Evolutionary conservation across 192 early-diverging fungal genomes (phyloP), one percentile per base, ranked within the genome.

Genomic region (Lunasporangiospora selenospora): DNA sequence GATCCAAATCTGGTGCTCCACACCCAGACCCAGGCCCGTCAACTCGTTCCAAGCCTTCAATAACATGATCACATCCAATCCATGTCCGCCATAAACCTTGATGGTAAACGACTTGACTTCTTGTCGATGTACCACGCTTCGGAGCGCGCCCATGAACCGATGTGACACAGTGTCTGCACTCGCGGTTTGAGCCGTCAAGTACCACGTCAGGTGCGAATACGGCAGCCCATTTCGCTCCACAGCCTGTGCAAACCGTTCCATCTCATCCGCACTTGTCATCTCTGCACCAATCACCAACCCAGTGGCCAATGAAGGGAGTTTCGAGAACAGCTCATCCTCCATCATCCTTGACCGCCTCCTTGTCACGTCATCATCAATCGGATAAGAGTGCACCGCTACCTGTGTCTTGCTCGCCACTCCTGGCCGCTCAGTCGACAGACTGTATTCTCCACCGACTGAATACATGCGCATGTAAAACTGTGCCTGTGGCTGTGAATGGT

Each of bases 21-120:
- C 27, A 9, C 48, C 58, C 3, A 61, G 18, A 5, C 31, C 29
- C 47, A 61, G 49, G 0, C 58, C 58, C 16, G 58, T 61, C 36
- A 61, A 19, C 11, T 51, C 26, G 18, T 61, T 51, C 58, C 58
- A 61, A 18, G 10, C 15, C 21, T 61, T 36, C 8, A 61, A 29
- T 18, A 61, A 23, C 23, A 30, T 61, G 21, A 33, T 15, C 21
- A 61, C 42, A 16, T 39, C 38, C 19, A 46, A 12, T 46, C 31
- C 43, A 13, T 5, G 30, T 24, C 46, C 46, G 38, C 32, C 48
- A 41, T 40, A 13, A 16, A 61, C 42, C 47, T 29, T 34, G 16
- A 61, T 61, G 2, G 58, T 61, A 8, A 61, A 37, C 31, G 27
- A 41, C 13, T 51, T 16, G 18, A 61, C 58, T 19, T 61, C 58